phyloP scores from a whole-genome alignment of 805 yeast genomes.

The Candida sonorensis region DNA sequence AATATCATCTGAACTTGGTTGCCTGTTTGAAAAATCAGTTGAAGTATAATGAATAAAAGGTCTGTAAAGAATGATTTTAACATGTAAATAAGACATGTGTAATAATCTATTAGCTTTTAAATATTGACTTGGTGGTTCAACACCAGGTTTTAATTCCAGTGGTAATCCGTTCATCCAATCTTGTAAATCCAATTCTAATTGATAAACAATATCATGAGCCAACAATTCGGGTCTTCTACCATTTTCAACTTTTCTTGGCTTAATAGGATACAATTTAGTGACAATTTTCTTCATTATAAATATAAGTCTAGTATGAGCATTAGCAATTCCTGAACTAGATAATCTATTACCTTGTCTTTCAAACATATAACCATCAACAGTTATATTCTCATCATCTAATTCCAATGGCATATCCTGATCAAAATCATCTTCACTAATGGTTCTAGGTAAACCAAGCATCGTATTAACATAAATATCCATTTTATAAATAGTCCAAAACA shows the following conservation, averaged over 20 bases:
- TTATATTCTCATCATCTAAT: constrained; percentile 80
- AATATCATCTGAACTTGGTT: constrained; percentile 35
- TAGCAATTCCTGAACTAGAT: constrained; percentile 74
- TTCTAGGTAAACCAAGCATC: constrained; percentile 76
- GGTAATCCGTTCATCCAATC: constrained; percentile 72
- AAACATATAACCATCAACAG: constrained; percentile 48
- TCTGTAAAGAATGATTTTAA: constrained; percentile 73
- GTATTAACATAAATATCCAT: constrained; percentile 88
- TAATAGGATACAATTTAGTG: constrained; percentile 68
- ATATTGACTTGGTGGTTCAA: constrained; percentile 60
- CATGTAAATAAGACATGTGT: constrained; percentile 66
- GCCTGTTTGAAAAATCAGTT: constrained; percentile 34
- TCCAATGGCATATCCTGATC: constrained; percentile 85
- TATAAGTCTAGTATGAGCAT: constrained; percentile 74
- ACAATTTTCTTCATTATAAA: constrained; percentile 66
- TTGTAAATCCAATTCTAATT: constrained; percentile 61
- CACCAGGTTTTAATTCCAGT: constrained; percentile 60
- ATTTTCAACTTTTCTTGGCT: constrained; percentile 27
- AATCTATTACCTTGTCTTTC: constrained; percentile 41
- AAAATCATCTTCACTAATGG: constrained; percentile 69
- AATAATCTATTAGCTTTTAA: constrained; percentile 68
- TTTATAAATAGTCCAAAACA: constrained; percentile 86
- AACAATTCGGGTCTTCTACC: constrained; percentile 27
- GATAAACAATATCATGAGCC: constrained; percentile 39
- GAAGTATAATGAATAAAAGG: constrained; percentile 84